Evolutionary conservation across 108 stramenopile species (phyloP).

Genomic region (Cyclostephanos tholiformis): DNA sequence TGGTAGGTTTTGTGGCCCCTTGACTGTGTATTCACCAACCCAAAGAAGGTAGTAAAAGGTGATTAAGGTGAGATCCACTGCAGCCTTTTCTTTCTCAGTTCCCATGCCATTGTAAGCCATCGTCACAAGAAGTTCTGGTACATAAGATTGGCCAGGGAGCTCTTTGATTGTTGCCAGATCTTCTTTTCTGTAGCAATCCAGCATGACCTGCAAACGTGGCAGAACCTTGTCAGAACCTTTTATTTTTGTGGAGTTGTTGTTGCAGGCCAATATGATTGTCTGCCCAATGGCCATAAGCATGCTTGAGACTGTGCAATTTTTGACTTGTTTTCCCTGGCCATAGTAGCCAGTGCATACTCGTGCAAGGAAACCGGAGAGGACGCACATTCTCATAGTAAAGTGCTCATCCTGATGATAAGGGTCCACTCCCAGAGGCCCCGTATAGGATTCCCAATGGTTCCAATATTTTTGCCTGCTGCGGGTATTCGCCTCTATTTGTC

Average conservation of each 20-base stretch:
- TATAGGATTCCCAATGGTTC: neutral
- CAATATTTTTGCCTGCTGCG: neutral
- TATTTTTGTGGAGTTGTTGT: too few relatives aligned
- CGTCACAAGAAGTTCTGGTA: neutral
- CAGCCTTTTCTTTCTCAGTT: neutral
- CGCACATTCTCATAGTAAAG: neutral
- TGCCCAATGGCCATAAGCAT: neutral
- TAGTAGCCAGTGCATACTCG: too few relatives aligned
- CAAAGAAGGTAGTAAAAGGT: neutral
- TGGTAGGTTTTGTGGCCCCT: neutral
- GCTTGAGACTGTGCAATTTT: neutral
- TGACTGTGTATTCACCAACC: neutral
- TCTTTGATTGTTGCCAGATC: too few relatives aligned
- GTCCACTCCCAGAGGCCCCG: neutral
- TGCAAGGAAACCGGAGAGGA: neutral
- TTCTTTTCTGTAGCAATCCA: neutral
- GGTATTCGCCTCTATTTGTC: too few relatives aligned
- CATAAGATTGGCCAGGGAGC: neutral
- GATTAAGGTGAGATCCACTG: neutral
- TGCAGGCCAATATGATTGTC: neutral
- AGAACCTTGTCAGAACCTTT: slow-evolving; percentile 4
- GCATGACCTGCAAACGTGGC: neutral
- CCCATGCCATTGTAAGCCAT: too few relatives aligned
- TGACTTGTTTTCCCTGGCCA: neutral
- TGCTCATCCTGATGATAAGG: too few relatives aligned